Conservation (phyloP, 495 filamentous ascomycete species). For the Neurospora sp. region DNA sequence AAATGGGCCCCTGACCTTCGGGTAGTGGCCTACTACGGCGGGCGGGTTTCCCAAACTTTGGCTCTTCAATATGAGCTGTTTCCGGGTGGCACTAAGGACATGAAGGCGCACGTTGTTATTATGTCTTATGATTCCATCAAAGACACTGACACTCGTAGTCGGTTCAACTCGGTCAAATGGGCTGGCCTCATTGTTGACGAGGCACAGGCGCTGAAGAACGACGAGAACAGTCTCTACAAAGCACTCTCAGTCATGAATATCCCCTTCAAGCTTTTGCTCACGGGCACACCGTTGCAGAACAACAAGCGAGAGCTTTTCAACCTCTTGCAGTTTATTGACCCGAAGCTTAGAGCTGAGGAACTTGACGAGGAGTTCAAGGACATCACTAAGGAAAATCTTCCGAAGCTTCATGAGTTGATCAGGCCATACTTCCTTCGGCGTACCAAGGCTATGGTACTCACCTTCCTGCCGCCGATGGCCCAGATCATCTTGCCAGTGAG, state of each 20-base stretch:
- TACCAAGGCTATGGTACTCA: constrained; percentile 83
- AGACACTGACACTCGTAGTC: constrained; percentile 49
- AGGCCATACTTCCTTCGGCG: constrained; percentile 61
- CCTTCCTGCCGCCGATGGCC: constrained; percentile 81
- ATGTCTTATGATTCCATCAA: constrained; percentile 87
- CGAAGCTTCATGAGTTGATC: constrained; percentile 72
- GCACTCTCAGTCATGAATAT: constrained; percentile 61
- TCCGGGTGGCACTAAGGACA: constrained; percentile 38
- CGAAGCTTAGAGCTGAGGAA: constrained; percentile 49
- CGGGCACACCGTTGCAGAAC: constrained; percentile 89
- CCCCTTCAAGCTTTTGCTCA: constrained; percentile 74
- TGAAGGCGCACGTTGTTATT: constrained; percentile 84
- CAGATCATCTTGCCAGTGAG: constrained; percentile 91
- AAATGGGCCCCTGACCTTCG: constrained; percentile 79
- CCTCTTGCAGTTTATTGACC: constrained; percentile 84
- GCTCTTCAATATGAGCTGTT: constrained; percentile 77
- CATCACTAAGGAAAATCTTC: constrained; percentile 70
- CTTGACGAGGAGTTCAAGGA: constrained; percentile 68
- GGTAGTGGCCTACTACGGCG: constrained; percentile 86
- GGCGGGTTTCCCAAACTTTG: constrained; percentile 54
- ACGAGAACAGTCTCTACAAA: constrained; percentile 70
- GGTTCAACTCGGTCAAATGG: constrained; percentile 67
- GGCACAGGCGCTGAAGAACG: constrained; percentile 92
- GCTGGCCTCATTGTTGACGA: constrained; percentile 88
- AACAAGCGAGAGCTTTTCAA: constrained; percentile 93